Base-by-base conservation (phyloP, 2,329 filamentous ascomycete species). In the Aschersonia sp. region DNA sequence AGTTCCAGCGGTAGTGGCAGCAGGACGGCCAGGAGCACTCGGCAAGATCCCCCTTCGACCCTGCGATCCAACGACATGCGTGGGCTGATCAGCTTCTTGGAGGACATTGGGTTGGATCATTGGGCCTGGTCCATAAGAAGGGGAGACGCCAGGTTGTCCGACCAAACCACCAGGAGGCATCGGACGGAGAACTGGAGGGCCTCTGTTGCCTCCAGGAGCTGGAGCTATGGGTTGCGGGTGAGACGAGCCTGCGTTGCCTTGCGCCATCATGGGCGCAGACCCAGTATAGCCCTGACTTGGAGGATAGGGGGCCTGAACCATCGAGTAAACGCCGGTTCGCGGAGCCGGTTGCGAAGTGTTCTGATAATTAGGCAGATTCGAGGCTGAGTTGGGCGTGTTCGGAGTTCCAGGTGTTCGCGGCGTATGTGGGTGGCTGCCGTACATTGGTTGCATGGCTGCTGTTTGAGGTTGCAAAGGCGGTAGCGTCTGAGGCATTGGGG, bases 31-130 rank as follows among this genome's bases (percentile, higher is more conserved):
- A 31, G 89, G 88, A 52, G 89, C 89, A 58, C 89, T 95, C 12
- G 91, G 91, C 52, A 97, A 69, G 40, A 96, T 94, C 45, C 91
- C 91, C 55, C 91, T 80, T 53, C 91, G 82, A 50, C 91, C 91
- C 69, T 97, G 91, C 30, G 89, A 94, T 47, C 91, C 91, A 48
- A 97, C 91, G 45, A 96, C 91, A 61, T 96, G 91, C 32, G 88
- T 92, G 12, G 85, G 86, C 58, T 82, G 79, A 9, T 82, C 78
- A 35, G 65, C 67, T 45, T 78, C 78, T 50, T 70, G 72, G 51
- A 76, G 63, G 56, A 77, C 74, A 55, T 70, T 69, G 55, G 71
- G 76, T 48, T 71, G 69, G 73, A 81, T 78, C 55, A 77, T 64
- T 5, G 71, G 68, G 64, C 69, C 69, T 52, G 75, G 74, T 47